These are phyloP conservation scores for Macrocystidia cucumis DNA, from an alignment of 1,284 basidiomycete genomes.

Conservation along the genomic window DNA sequence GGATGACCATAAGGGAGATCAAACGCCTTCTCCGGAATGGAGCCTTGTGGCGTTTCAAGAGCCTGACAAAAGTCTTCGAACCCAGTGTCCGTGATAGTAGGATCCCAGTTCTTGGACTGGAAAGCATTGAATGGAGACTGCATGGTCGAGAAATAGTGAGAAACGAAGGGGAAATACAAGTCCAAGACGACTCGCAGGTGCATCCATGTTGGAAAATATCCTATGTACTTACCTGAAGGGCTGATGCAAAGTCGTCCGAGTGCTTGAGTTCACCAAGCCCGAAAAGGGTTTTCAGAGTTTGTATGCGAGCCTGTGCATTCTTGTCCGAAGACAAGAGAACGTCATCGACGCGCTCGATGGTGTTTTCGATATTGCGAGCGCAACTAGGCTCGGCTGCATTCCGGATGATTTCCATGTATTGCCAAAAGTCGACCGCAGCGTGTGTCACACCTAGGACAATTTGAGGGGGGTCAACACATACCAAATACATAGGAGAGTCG, in stretches of 20 bases:
- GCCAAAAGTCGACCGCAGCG: slow-evolving; percentile 67
- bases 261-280: slow-evolving; percentile 60
- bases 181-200: slow-evolving; percentile 4
- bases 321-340: too few relatives aligned
- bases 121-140: slow-evolving; percentile 35
- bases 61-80: slow-evolving; percentile 73
- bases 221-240: slow-evolving; percentile 43
- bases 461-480: neutral
- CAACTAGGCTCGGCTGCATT: slow-evolving; percentile 69
- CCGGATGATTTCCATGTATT: slow-evolving; percentile 86
- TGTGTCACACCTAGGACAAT: slow-evolving; percentile 55
- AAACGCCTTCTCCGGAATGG: slow-evolving; percentile 12
- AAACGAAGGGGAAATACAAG: neutral
- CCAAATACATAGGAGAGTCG: slow-evolving; percentile 2
- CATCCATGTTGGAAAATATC: neutral
- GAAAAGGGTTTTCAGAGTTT: slow-evolving; percentile 63
- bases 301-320: slow-evolving; percentile 29
- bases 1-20: slow-evolving; percentile 34
- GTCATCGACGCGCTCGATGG: slow-evolving; percentile 57
- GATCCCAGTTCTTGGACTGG: slow-evolving; percentile 68
- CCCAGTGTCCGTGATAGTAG: slow-evolving; percentile 45
- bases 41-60: slow-evolving; percentile 38
- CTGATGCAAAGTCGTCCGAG: slow-evolving; percentile 73
- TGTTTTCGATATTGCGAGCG: slow-evolving; percentile 58
- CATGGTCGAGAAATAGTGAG: neutral